These are phyloP conservation scores for Mortierella sp. DNA, from an alignment of 371 early-diverging fungal genomes.

Conservation along the genomic window DNA sequence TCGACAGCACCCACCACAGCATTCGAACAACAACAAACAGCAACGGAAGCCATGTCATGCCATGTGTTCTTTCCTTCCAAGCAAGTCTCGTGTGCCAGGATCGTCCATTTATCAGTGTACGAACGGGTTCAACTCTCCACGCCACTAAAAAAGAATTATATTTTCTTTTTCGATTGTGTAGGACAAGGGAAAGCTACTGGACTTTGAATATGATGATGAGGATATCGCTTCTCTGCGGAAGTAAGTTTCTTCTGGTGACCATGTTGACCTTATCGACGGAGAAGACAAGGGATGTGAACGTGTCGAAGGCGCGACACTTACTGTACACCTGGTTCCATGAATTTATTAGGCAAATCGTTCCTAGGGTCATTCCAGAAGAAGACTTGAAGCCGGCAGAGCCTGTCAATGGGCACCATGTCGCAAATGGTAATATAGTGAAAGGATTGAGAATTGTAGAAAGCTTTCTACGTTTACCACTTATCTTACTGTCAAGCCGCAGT, in stretches of 20 bases:
- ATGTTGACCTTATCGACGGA: not conserved
- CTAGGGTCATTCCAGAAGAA: slow-evolving; percentile 18
- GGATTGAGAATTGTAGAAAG: not conserved
- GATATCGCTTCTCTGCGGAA: slow-evolving; percentile 64
- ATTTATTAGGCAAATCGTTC: slow-evolving; percentile 37
- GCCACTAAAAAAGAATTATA: slow-evolving; percentile 15
- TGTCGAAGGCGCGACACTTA: not conserved
- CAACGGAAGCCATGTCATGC: no score
- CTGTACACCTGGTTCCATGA: not conserved
- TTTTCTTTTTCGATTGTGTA: slow-evolving; percentile 16
- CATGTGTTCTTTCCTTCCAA: not conserved
- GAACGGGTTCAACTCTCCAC: not conserved
- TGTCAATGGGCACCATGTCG: slow-evolving; percentile 11
- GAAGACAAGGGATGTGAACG: not conserved
- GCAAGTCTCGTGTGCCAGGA: not conserved
- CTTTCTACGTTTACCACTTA: not conserved
- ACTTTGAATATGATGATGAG: slow-evolving; percentile 63
- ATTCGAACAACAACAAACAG: not conserved
- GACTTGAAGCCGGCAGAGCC: slow-evolving; percentile 16
- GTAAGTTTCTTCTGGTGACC: slow-evolving; percentile 33
- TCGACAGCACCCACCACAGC: not conserved
- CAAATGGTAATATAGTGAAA: not conserved
- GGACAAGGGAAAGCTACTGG: slow-evolving; percentile 66
- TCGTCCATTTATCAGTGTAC: not conserved
- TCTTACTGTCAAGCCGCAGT: not conserved